These are phyloP conservation scores for Brettanomyces custersianus DNA, from an alignment of 805 yeast species.

Conservation along the genomic window DNA sequence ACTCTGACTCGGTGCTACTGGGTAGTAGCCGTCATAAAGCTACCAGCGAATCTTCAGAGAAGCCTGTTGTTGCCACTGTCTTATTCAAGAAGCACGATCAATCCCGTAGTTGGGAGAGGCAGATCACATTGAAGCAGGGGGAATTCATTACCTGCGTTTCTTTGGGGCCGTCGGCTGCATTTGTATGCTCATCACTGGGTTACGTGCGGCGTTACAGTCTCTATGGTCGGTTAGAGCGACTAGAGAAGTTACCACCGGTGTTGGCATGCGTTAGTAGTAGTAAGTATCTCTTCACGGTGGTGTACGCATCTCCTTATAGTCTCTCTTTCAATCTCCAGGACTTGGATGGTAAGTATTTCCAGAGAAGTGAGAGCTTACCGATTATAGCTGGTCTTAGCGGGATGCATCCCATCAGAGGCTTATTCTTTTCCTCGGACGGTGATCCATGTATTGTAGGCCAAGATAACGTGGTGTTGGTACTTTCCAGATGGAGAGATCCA, in stretches of 20 bases:
- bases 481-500: conserved; percentile 71
- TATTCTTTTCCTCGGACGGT: conserved; percentile 82
- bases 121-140: conserved; percentile 26
- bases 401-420: conserved; percentile 38
- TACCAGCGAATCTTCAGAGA: conserved; percentile 9
- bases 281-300: conserved; percentile 44
- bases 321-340: conserved; percentile 28
- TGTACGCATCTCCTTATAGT: conserved; percentile 15
- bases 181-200: conserved; percentile 71
- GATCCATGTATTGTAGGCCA: conserved; percentile 87
- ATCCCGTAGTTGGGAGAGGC: conserved; percentile 63
- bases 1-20: conserved; percentile 55
- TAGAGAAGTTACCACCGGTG: conserved; percentile 66
- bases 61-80: conserved; percentile 26
- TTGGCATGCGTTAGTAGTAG: conserved; percentile 61
- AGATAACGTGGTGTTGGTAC: conserved; percentile 60
- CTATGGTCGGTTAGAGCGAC: conserved; percentile 62
- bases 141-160: conserved; percentile 67
- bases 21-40: conserved; percentile 32
- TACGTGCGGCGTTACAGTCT: conserved; percentile 61
- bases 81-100: conserved; percentile 64
- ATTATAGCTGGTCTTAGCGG: conserved; percentile 11
- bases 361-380: conserved; percentile 40
- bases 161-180: conserved; percentile 49
- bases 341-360: conserved; percentile 26